Percentiles rank a stretch among this genome's conserved stretches.
Conservation (phyloP, 495 filamentous ascomycete species). For the Apiosordaria backusii region DNA sequence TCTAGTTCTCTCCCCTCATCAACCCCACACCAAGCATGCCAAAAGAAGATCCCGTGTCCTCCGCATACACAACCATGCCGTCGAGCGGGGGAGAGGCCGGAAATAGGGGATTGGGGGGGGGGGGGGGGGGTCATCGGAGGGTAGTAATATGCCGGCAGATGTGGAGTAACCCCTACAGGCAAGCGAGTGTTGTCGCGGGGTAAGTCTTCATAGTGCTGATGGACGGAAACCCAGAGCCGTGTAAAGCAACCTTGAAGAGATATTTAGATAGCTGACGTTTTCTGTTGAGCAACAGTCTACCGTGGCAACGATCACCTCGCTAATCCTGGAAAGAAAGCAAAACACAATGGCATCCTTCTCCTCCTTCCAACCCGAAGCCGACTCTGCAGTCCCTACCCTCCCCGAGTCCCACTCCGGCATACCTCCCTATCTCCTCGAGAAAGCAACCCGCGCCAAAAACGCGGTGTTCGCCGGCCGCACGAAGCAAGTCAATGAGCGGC, state of each 20-base stretch:
- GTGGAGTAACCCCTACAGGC: background rate
- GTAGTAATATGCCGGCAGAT: background rate
- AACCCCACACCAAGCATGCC: background rate
- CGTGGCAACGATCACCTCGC: no score
- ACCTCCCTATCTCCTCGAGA: slow-evolving; percentile 36
- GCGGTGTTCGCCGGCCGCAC: slow-evolving; percentile 38
- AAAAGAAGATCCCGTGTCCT: background rate
- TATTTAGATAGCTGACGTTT: no score
- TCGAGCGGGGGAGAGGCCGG: no score
- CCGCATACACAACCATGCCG: background rate
- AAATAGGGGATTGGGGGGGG: no score
- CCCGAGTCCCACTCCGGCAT: slow-evolving; percentile 45
- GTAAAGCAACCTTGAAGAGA: background rate
- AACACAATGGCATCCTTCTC: background rate
- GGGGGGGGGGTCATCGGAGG: background rate
- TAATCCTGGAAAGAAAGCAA: no score
- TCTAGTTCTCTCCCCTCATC: background rate
- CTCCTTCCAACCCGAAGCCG: slow-evolving; percentile 32
- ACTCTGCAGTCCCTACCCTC: slow-evolving; percentile 36
- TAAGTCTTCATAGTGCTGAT: no score
- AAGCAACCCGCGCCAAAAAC: slow-evolving; percentile 37
- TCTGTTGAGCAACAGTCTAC: no score
- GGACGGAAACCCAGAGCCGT: background rate
- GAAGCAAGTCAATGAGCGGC: slow-evolving; percentile 29
- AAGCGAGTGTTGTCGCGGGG: background rate